Base-by-base conservation (phyloP, 2,329 filamentous ascomycete species). In the Aspergillus amoenus region DNA sequence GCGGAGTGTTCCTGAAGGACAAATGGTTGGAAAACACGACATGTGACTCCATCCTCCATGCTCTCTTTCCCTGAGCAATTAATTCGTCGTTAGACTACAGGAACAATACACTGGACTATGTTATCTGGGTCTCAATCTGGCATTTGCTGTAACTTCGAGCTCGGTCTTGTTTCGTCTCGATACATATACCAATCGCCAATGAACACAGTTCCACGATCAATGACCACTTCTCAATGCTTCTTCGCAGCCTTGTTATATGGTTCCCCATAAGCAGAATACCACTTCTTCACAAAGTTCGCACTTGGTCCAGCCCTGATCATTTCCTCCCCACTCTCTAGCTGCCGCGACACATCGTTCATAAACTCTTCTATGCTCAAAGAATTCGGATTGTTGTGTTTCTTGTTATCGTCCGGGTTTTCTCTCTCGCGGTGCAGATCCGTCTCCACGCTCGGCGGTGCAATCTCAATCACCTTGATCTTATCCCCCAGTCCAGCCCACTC, bases 381-480 rank as follows among this genome's bases (percentile, higher is more conserved):
- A 22, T 55, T 66, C n/a, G 70, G 61, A 39, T 81, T 82, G n/a
- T 82, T 79, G 5, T 78, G 70, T 70, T 84, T 85, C 70, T 84
- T 86, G 55, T 85, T 85, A 59, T 85, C 81, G 60, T 84, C 78
- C 1, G 83, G 82, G 62, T 85, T 76, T 45, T 76, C 72, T 27
- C 82, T 70, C 61, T 86, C 83, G 0, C 82, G 74, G 66, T 86
- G 82, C 39, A 86, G 63, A 61, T 84, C 79, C 4, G 82, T 84
- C 1, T 70, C 77, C 0, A 86, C 83, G 24, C 73, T 79, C 3
- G 82, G 82, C 46, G 82, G 83, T 44, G 76, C 82, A 62, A 85
- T 81, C 68, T 86, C 82, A 0, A 86, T 73, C 0, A 85, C 79
- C 11, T 71, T 74, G 32, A 85, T 70, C 1, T 72, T 74, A 0